These are phyloP conservation scores for Terfezia claveryi DNA, from an alignment of 495 filamentous ascomycete species.

Conservation along the genomic window DNA sequence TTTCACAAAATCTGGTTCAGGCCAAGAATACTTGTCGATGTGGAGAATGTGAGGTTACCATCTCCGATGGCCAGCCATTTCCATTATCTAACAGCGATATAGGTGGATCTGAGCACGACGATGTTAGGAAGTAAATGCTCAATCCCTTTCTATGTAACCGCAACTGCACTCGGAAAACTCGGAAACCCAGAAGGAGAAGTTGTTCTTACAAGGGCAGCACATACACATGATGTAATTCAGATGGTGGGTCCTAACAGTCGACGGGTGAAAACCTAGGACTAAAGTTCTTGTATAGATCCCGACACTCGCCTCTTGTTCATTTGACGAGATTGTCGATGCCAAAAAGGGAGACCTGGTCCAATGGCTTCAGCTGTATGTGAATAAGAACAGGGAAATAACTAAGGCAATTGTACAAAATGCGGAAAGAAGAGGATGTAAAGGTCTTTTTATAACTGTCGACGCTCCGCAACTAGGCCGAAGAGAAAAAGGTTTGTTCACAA, in stretches of 20 bases:
- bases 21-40: constrained; percentile 62
- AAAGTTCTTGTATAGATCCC: constrained; percentile 48
- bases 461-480: constrained; percentile 84
- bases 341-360: constrained; percentile 60
- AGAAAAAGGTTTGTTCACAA: constrained; percentile 36
- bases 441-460: constrained; percentile 94
- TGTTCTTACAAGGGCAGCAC: constrained; percentile 49
- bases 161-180: constrained; percentile 54
- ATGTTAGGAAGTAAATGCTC: constrained; percentile 74
- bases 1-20: constrained; percentile 98
- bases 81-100: background rate
- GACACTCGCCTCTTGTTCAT: constrained; percentile 89
- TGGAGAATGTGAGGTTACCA: constrained; percentile 31
- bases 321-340: constrained; percentile 90
- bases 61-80: background rate
- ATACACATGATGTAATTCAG: constrained; percentile 70
- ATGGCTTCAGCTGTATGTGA: constrained; percentile 97
- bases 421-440: constrained; percentile 80
- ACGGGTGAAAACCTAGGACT: constrained; percentile 30
- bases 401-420: constrained; percentile 77
- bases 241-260: constrained; percentile 48
- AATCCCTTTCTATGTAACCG: constrained; percentile 56
- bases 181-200: constrained; percentile 55
- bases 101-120: constrained; percentile 57
- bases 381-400: constrained; percentile 85